Conservation (phyloP, 2,329 filamentous ascomycete genomes). For the Lachnellula subtilissima region DNA sequence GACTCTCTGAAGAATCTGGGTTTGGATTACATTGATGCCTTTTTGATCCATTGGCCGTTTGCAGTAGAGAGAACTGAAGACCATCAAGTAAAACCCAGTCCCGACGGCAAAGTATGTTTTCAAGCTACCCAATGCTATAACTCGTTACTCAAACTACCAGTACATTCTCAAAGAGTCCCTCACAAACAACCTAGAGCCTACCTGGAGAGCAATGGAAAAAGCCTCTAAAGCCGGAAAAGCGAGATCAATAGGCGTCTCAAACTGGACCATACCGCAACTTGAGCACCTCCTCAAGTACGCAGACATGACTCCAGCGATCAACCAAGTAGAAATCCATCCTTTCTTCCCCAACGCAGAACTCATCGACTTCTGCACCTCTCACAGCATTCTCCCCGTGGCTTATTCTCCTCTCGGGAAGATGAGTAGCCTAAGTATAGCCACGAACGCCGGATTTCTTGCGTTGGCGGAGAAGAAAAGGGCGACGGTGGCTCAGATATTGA, state of each 20-base stretch:
- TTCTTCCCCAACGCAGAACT: constrained; percentile 67
- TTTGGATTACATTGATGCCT: constrained; percentile 76
- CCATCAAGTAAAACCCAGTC: constrained; percentile 48
- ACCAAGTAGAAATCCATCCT: constrained; percentile 66
- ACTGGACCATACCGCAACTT: constrained; percentile 51
- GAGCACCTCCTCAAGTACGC: constrained; percentile 46
- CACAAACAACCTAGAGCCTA: constrained; percentile 57
- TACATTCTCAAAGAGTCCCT: constrained; percentile 58
- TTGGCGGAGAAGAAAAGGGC: constrained; percentile 59
- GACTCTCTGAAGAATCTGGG: constrained; percentile 68
- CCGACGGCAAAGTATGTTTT: constrained; percentile 44
- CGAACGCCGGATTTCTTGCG: constrained; percentile 52
- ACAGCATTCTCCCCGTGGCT: constrained; percentile 69
- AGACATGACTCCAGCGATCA: constrained; percentile 44
- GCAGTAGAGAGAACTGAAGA: constrained; percentile 72
- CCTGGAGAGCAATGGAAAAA: constrained; percentile 72
- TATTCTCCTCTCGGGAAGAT: constrained; percentile 60
- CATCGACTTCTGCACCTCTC: constrained; percentile 59
- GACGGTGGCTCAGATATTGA: constrained; percentile 55
- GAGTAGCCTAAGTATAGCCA: constrained; percentile 43
- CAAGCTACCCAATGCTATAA: not conserved
- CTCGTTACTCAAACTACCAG: constrained; percentile 24
- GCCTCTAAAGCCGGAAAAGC: constrained; percentile 55
- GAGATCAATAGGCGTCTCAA: constrained; percentile 54
- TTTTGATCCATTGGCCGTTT: constrained; percentile 78